Conservation (phyloP, 192 early-diverging fungal genomes). For the Coemansia sp. region DNA sequence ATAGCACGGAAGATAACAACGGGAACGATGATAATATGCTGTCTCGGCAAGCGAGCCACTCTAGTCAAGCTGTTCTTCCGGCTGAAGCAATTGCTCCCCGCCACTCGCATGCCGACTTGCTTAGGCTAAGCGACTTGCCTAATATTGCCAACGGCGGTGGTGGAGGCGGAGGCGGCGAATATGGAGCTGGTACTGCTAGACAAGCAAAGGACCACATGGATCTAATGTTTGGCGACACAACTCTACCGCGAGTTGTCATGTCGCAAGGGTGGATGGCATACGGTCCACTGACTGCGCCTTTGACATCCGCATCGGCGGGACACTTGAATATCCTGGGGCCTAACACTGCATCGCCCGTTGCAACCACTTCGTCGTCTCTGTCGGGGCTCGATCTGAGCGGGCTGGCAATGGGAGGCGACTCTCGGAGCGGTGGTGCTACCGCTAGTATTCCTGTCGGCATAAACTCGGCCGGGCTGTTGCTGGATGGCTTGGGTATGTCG, state of each 20-base stretch:
- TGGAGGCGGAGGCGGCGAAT: not conserved
- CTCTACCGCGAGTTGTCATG: conserved; percentile 15
- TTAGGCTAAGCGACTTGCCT: not conserved
- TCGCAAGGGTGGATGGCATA: conserved; percentile 34
- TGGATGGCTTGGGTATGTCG: conserved; percentile 4
- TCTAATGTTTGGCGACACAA: conserved; percentile 20
- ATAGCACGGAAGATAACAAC: not conserved
- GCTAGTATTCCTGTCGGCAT: not conserved
- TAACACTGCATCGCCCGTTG: not conserved
- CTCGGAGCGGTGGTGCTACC: not conserved
- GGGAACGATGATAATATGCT: not conserved
- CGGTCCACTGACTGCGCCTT: conserved; percentile 37
- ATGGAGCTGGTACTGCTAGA: not conserved
- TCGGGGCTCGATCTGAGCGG: conserved; percentile 8
- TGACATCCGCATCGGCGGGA: not conserved
- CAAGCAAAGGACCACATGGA: conserved; percentile 1
- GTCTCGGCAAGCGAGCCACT: not conserved
- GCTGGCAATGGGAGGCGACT: conserved; percentile 6
- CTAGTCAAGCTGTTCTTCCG: not conserved
- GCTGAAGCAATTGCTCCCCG: not conserved
- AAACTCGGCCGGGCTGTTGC: not conserved
- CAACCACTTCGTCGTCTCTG: conserved; percentile 12
- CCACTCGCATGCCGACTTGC: not conserved
- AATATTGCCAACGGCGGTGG: not conserved
- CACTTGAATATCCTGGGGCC: not conserved